These are phyloP conservation scores for Ziziphus jujuba DNA, from an alignment of 306 rosid genomes.

Conservation along the genomic window DNA sequence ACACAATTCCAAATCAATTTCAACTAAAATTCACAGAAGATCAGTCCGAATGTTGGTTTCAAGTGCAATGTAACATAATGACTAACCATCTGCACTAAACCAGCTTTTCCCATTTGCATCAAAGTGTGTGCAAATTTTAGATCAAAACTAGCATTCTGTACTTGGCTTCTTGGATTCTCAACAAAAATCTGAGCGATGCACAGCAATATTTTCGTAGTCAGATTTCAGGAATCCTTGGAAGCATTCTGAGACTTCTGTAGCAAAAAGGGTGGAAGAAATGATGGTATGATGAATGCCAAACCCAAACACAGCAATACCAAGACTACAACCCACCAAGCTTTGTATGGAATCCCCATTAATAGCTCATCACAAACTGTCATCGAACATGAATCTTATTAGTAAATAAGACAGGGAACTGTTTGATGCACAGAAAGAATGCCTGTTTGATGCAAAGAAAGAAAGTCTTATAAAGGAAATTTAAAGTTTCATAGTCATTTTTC, in stretches of 20 bases:
- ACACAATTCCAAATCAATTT: too few relatives aligned
- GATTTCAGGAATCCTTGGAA: conserved; percentile 51
- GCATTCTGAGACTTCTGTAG: conserved; percentile 32
- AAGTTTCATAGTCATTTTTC: too few relatives aligned
- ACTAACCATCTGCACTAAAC: not conserved
- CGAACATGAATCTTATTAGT: not conserved
- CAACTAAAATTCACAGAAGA: not conserved
- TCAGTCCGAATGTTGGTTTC: not conserved
- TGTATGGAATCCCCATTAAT: conserved; percentile 67
- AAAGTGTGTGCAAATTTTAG: not conserved
- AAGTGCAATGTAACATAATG: not conserved
- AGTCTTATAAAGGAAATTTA: not conserved
- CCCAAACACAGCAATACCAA: conserved; percentile 63
- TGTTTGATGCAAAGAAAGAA: not conserved
- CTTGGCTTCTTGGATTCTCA: too few relatives aligned
- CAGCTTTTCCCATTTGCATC: not conserved
- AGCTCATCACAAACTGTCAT: conserved; percentile 77
- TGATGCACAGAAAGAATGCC: not conserved
- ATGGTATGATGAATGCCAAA: conserved; percentile 56
- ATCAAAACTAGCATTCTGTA: not conserved
- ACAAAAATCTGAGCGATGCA: not conserved
- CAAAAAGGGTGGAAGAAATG: conserved; percentile 58
- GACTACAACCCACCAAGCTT: conserved; percentile 77
- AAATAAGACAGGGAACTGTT: not conserved
- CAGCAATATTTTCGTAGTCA: not conserved